Evolutionary conservation across 768 basidiomycete genomes (phyloP), one percentile per base, ranked within the genome.

Genomic region (Russula compacta): DNA sequence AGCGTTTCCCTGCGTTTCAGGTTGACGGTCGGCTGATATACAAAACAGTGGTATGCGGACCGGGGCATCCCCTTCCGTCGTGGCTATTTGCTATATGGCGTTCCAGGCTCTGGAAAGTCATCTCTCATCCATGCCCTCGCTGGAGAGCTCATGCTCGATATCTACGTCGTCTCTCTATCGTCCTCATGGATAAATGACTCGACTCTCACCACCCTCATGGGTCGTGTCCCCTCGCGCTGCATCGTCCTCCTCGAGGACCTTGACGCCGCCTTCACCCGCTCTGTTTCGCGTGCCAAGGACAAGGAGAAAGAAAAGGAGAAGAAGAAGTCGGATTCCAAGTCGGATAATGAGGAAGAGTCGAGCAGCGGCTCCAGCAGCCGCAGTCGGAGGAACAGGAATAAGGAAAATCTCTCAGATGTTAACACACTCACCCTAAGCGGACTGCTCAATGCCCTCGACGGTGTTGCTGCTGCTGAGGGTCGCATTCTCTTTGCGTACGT

Each of bases 21-120:
- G 6, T 55, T 59, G 5, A 62, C 47, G 44, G 39, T 64, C 24
- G 35, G 52, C 33, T 59, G 38, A 63, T 58, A 51, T 32, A 35
- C 39, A 15, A 36, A 33, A 42, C 64, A 89, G 83, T 93, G 92
- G 92, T 94, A 93, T 67, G 88, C 89, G n/a, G 88, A 92, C 72
- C 85, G 92, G 67, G 92, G 92, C 53, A 92, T 93, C 66, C 92
- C 92, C 35, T 93, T 90, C 81, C 87, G 92, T 57, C 83, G 92
- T 58, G 92, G 92, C 5, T 92, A 91, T 71, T 81, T 92, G 53
- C 78, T 92, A 24, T 84, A 92, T 67, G 89, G 89, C 64, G 86
- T 90, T 32, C 86, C 91, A 11, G 92, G 91, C 52, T 88, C 87
- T 32, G 91, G 91, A 50, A 94, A 94, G 76, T 87, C 85, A 21